Evolutionary conservation across 2,329 filamentous ascomycete genomes (phyloP), one percentile per base, ranked within the genome.

Genomic region (Cladorrhinum sp.): DNA sequence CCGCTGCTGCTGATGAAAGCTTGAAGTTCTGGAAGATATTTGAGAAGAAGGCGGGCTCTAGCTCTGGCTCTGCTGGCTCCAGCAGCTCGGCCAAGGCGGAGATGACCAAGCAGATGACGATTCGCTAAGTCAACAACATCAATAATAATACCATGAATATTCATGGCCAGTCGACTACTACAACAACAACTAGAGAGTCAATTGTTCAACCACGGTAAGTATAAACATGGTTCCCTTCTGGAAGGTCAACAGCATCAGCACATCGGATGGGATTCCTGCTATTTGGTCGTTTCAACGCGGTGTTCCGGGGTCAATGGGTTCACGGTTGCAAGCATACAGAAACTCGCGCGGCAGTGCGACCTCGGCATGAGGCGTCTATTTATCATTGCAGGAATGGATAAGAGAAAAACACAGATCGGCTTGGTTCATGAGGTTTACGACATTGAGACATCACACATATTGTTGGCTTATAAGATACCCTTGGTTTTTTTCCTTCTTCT

Each of bases 11-110:
- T 38, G 95, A 99, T 71, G 95, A 99, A 82, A 93, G 89, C 73
- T 83, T 99, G 76, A 99, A 99, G 81, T 99, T 99, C 84, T 99
- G 95, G 95, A 99, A 99, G 87, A 84, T 99, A 69, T 99, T 99
- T 72, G 95, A 99, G 84, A 97, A 96, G 85, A 98, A 97, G 85
- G 82, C 93, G 18, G 92, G 92, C 58, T 80, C 84, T 61, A 79
- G 84, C 62, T 84, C 87, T 55, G 84, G 86, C 53, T 81, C 87
- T 58, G 83, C 85, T 62, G 82, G 84, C 68, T 83, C 87, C 61
- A 87, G 86, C 64, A 81, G 89, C 62, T 88, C 88, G 54, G 85
- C 84, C 76, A 93, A 93, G 79, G 92, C 90, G 59, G 87, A 91
- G 71, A 89, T 93, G 83, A 87, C 87, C 73, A 97, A 96, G 87